phyloP scores from a whole-genome alignment of 2,329 filamentous ascomycete genomes.

The Aspergillus jensenii region DNA sequence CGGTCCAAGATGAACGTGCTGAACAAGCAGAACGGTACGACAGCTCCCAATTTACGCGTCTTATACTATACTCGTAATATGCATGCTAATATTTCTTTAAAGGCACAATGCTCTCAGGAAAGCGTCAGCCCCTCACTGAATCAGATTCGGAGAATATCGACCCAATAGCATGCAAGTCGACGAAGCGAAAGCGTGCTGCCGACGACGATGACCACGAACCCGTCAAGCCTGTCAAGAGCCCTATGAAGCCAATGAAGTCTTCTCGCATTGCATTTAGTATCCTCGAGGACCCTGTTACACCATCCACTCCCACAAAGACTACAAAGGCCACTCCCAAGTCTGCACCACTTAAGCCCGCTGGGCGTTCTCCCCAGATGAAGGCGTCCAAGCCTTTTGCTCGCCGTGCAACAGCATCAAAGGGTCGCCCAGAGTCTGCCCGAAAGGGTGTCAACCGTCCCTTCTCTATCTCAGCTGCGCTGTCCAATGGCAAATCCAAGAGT shows the following conservation, averaged over 20 bases:
- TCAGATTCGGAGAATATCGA: conserved; percentile 60
- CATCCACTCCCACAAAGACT: conserved; percentile 25
- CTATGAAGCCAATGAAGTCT: conserved; percentile 53
- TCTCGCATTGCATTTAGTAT: conserved; percentile 39
- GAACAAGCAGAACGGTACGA: conserved; percentile 35
- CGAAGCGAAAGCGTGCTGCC: conserved; percentile 43
- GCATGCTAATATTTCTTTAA: conserved; percentile 4
- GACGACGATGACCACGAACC: conserved; percentile 30
- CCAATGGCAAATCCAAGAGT: conserved; percentile 52
- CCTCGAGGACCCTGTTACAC: conserved; percentile 20
- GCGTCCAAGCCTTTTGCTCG: conserved; percentile 67
- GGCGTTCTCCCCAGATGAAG: conserved; percentile 75
- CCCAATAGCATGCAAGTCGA: conserved; percentile 50
- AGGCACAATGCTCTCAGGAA: conserved; percentile 18
- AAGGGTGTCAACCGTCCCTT: conserved; percentile 62
- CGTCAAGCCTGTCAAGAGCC: conserved; percentile 28
- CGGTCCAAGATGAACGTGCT: conserved; percentile 32
- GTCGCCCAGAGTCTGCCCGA: conserved; percentile 66
- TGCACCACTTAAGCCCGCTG: conserved; percentile 67
- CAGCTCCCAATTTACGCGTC: not conserved
- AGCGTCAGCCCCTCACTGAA: conserved; percentile 20
- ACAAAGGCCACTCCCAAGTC: conserved; percentile 45
- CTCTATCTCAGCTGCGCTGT: conserved; percentile 74
- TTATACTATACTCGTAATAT: too few relatives aligned
- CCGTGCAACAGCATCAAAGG: conserved; percentile 63